Evolutionary conservation across 805 yeast species (phyloP), one percentile per base, ranked within the genome.

Genomic region (Saccharomyces jurei): DNA sequence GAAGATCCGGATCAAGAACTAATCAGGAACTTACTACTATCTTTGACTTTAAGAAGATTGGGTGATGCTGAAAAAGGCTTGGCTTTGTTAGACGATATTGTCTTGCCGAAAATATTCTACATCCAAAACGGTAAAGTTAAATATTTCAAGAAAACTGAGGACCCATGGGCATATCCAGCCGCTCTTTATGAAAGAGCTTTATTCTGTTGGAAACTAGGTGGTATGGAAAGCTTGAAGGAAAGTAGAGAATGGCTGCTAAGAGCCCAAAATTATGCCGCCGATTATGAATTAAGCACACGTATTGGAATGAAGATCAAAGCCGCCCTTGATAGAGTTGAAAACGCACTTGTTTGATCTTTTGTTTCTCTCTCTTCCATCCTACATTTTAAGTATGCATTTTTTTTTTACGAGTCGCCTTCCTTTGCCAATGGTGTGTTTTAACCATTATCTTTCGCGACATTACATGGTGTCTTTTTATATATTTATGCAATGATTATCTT

Each of bases 281-380:
- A 90, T 69, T 90, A 88, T 69, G 97, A 91, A 67, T 76, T 90
- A 64, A 88, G 96, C 70, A 87, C 95, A 14, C 77, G 97, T 59
- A 81, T 92, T 10, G 83, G 86, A n/a, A 84, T 90, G 90, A 82
- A 86, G 67, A 83, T 89, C 53, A 90, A 90, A 69, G 89, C 92
- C 1, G 91, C 91, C 2, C 66, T 81, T 51, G 92, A 86, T 64
- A 75, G 89, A 64, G 70, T 86, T 52, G 88, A 83, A 52, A 76
- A 71, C 31, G 54, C 74, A 48, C 52, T 57, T 25, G 49, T 22
- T 17, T 36, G 22, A 17, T 17, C 44, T 21, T 36, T 36, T 10
- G 44, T 6, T 21, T 36, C 25, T 36, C 14, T 8, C 41, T 5
- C 41, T 17, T 25, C 25, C 8, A 28, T 17, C 44, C 25, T 6